Evolutionary conservation across 345 rosid species (phyloP).

Genomic region (Jatropha curcas): DNA sequence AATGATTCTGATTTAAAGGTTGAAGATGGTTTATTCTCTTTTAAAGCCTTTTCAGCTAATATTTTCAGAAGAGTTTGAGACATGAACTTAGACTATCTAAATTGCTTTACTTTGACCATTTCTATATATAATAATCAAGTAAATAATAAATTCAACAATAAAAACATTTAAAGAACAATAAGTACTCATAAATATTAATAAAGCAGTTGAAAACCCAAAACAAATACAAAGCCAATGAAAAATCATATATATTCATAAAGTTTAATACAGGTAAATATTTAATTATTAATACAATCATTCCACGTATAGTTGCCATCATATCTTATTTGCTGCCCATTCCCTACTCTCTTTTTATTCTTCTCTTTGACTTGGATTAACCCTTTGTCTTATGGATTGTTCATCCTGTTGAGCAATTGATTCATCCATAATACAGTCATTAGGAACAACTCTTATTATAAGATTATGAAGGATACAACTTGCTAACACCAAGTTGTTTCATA

Average conservation of each 20-base stretch:
- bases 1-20: neutral
- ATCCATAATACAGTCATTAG: neutral
- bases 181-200: too few species aligned
- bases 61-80: neutral
- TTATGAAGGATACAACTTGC: neutral
- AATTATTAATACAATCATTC: too few species aligned
- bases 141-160: too few species aligned
- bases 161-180: too few species aligned
- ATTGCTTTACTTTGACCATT: too few species aligned
- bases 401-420: neutral
- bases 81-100: neutral
- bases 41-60: neutral
- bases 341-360: neutral
- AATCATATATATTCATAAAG: too few species aligned
- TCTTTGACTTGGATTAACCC: neutral
- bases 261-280: too few species aligned
- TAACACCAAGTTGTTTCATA: neutral
- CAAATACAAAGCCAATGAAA: too few species aligned
- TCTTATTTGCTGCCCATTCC: neutral
- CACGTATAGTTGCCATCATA: neutral
- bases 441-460: neutral
- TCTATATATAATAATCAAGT: too few species aligned
- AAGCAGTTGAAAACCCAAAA: too few species aligned
- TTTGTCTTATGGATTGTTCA: neutral
- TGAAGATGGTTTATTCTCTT: neutral